Percentiles rank a stretch among this genome's conserved stretches.
Evolutionary conservation across 2,329 filamentous ascomycete species (phyloP).

Genomic region (Aspergillus sp.): DNA sequence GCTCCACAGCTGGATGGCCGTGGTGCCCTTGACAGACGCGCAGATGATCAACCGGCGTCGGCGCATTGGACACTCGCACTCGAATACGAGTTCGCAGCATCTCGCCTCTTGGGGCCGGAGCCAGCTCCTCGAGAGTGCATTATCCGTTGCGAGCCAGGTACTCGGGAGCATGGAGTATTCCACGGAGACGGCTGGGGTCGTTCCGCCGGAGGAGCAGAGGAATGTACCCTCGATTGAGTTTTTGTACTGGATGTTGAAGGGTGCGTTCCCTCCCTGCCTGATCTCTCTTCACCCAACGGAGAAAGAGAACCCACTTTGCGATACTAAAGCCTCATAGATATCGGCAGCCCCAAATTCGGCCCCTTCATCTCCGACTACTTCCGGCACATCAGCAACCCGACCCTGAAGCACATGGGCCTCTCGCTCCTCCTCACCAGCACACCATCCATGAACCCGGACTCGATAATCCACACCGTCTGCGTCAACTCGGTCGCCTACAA

Average conservation of each 20-base stretch:
- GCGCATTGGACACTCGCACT: neutral
- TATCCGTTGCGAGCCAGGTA: conserved; percentile 18
- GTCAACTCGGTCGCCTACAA: conserved; percentile 27
- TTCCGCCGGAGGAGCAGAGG: neutral
- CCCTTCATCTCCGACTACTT: conserved; percentile 27
- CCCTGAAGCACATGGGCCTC: conserved; percentile 28
- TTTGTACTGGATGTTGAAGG: conserved; percentile 29
- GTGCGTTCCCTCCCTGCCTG: conserved; percentile 7
- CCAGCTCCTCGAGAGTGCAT: conserved; percentile 22
- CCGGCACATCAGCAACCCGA: conserved; percentile 22
- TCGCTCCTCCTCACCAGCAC: conserved; percentile 16
- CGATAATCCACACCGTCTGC: conserved; percentile 26
- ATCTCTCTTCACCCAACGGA: no score
- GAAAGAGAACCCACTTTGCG: no score
- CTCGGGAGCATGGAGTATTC: conserved; percentile 9
- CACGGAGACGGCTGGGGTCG: neutral
- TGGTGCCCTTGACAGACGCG: conserved; percentile 23
- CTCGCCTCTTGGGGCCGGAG: conserved; percentile 17
- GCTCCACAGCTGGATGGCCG: conserved; percentile 11
- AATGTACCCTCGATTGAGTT: conserved; percentile 22
- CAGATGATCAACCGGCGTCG: conserved; percentile 21
- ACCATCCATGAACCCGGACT: conserved; percentile 12
- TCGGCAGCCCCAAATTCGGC: conserved; percentile 23
- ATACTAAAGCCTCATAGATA: conserved; percentile 16
- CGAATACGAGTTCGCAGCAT: neutral